Conservation (phyloP, 2,329 filamentous ascomycete species). For the Hymenoscyphus albidus region DNA sequence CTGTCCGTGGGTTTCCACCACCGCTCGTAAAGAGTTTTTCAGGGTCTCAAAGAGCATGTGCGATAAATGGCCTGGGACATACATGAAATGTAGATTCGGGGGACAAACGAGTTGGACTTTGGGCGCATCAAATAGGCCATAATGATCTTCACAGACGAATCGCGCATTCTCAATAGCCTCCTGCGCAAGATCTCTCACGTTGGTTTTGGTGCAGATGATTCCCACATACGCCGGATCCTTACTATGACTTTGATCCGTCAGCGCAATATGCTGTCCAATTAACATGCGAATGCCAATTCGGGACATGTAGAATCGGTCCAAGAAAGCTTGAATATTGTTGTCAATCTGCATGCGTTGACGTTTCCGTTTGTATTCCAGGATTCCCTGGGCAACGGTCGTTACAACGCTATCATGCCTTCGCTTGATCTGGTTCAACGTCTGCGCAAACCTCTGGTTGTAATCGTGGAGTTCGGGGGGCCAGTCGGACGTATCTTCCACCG, state of each 20-base stretch:
- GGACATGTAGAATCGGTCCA: constrained; percentile 99
- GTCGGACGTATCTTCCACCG: constrained; percentile 79
- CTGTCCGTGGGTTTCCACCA: constrained; percentile 90
- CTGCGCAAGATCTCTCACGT: constrained; percentile 88
- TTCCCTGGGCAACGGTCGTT: constrained; percentile 95
- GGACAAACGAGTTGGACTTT: constrained; percentile 96
- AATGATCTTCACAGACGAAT: constrained; percentile 99
- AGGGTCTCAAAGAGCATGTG: constrained; percentile 99
- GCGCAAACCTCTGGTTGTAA: constrained; percentile 88
- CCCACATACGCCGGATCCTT: constrained; percentile 93
- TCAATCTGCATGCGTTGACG: constrained; percentile 98
- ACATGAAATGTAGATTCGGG: constrained; percentile 96
- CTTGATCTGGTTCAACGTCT: constrained; percentile 91
- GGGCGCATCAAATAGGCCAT: constrained; percentile 92
- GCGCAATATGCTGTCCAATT: constrained; percentile 95
- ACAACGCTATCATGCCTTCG: constrained; percentile 94
- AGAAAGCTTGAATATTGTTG: constrained; percentile 92
- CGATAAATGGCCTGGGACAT: constrained; percentile 95
- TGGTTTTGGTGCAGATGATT: constrained; percentile 98
- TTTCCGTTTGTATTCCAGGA: constrained; percentile 95
- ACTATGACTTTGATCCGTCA: constrained; percentile 88
- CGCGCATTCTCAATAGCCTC: constrained; percentile 98
- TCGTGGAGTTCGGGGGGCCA: constrained; percentile 94
- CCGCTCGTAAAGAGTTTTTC: constrained; percentile 95
- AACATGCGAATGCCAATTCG: constrained; percentile 99